phyloP scores from a whole-genome alignment of 495 filamentous ascomycete species.

The Cercophora scortea region DNA sequence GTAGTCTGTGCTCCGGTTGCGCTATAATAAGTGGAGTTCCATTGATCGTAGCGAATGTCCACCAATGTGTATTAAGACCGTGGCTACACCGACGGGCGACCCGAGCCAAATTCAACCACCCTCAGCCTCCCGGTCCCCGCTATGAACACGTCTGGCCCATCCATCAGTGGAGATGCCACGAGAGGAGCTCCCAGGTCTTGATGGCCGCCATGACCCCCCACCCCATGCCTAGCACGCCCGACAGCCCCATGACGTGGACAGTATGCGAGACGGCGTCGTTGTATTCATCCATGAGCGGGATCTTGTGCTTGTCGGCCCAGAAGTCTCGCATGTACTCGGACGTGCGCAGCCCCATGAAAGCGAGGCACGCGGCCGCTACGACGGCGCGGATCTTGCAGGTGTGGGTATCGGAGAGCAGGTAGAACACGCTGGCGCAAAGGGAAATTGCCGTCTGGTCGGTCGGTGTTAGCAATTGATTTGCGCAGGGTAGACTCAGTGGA shows the following conservation, averaged over 20 bases:
- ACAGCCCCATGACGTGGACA: conserved; percentile 4
- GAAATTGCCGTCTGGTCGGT: conserved; percentile 8
- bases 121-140: no score
- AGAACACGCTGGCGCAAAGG: conserved; percentile 3
- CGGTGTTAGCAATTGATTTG: background rate
- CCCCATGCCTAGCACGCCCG: conserved; percentile 5
- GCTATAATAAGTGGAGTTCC: no score
- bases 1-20: no score
- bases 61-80: no score
- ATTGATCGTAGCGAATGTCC: no score
- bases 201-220: conserved; percentile 10
- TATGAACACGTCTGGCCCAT: background rate
- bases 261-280: conserved; percentile 15
- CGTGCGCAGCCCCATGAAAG: background rate
- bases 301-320: conserved; percentile 14
- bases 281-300: conserved; percentile 18
- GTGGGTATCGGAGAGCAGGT: conserved; percentile 1
- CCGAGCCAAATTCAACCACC: no score
- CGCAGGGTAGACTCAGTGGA: background rate
- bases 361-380: conserved; percentile 5
- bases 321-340: conserved; percentile 14
- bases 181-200: conserved; percentile 6
- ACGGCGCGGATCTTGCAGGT: conserved; percentile 1
- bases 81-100: no score
- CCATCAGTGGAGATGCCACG: background rate